Base-by-base conservation (phyloP, 225 moss, liverwort and hornwort genomes). In the Physcomitrellopsis africana region DNA sequence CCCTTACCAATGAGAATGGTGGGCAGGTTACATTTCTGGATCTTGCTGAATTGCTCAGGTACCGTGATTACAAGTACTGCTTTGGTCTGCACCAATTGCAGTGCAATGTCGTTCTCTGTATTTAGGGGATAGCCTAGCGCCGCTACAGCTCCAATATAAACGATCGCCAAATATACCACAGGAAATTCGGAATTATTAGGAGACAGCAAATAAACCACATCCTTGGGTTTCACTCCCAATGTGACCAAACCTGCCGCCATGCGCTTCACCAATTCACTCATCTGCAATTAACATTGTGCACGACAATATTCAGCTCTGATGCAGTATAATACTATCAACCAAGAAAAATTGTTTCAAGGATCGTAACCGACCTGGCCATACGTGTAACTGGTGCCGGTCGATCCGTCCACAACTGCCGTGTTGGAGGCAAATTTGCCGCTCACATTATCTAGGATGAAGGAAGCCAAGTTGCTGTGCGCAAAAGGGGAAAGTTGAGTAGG, bases 171-270 rank as follows among this genome's bases (percentile, higher is more conserved):
- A 62, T 79, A 87, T 17, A 87, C 81, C 18, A 87, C 43, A 22
- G 70, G 73, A 42, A 84, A 87, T 14, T 87, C 81, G 3, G 87
- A 76, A 49, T 63, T 56, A 43, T 84, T 84, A 1, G 79, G 81
- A n/a, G 87, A 84, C 1, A 87, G 76, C 8, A 87, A 18, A 3
- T 84, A 42, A 44, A 87, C 79, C 32, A 87, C 87, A 63, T 87
- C 87, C 53, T 68, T 73, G 14, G 81, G 79, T 54, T 68, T 77
- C 59, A 87, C 41, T 24, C 87, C 84, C 6, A 79, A 0, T 0
- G 79, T 15, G 4, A 70, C 63, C 0, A 87, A 47, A 9, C 81
- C 87, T 52, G 79, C 77, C 15, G 79, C 79, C 7, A 79, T 74
- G 20, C 79, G 79, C 53, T 76, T 81, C 72, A 87, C 84, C 71